A percentile compares a stretch with the other conserved stretches of the same genome.
Evolutionary conservation across 352 stramenopile genomes (phyloP).

Genomic region (Phytopythium oedochilum): DNA sequence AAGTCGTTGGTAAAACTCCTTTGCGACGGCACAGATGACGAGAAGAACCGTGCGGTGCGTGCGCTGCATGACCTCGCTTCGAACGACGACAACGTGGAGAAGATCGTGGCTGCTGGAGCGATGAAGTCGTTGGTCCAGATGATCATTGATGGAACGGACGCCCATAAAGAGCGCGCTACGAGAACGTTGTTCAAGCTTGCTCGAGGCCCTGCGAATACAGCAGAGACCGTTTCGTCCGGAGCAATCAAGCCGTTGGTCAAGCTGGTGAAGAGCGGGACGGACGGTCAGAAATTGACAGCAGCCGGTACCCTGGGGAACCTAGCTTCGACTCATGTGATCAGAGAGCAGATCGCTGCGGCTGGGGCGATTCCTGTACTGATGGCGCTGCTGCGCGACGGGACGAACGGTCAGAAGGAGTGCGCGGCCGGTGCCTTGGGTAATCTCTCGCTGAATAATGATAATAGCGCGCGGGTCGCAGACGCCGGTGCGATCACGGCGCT

Average conservation of each 20-base stretch:
- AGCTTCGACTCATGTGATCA: no score
- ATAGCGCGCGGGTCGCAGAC: not conserved
- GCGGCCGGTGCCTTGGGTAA: not conserved
- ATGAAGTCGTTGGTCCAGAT: not conserved
- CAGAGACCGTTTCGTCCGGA: not conserved
- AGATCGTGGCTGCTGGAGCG: not conserved
- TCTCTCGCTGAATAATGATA: not conserved
- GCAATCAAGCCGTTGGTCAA: not conserved
- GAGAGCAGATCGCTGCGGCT: no score
- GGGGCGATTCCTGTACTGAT: no score
- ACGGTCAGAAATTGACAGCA: not conserved
- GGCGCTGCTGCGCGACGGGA: no score
- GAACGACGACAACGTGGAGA: not conserved
- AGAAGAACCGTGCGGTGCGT: not conserved
- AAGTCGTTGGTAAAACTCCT: not conserved
- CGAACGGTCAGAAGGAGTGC: not conserved
- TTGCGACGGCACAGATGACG: not conserved
- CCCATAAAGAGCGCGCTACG: not conserved
- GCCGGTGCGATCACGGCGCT: not conserved
- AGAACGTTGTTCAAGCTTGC: not conserved
- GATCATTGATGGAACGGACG: not conserved
- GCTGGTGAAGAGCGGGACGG: not conserved
- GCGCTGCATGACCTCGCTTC: not conserved
- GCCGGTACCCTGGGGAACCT: not conserved
- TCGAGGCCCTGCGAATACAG: no score